phyloP scores from a whole-genome alignment of 2,329 filamentous ascomycete species.

The Cladosporium sp. region DNA sequence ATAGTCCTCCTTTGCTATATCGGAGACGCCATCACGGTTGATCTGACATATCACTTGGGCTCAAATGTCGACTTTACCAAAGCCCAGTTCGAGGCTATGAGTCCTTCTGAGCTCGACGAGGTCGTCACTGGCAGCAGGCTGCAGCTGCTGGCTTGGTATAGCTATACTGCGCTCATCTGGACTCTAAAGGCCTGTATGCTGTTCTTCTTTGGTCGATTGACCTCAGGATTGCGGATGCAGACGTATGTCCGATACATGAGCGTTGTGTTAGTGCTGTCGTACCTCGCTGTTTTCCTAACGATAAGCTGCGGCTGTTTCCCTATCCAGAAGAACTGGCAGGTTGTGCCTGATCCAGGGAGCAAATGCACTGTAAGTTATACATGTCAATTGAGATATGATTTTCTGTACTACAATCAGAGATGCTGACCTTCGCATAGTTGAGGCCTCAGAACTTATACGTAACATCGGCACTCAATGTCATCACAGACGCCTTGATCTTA shows the following conservation, averaged over 20 bases:
- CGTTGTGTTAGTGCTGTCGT: slow-evolving; percentile 31
- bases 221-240: slow-evolving; percentile 36
- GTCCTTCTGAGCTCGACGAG: slow-evolving; percentile 31
- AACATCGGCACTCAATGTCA: slow-evolving; percentile 28
- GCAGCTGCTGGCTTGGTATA: slow-evolving; percentile 43
- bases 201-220: slow-evolving; percentile 37
- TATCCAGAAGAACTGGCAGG: slow-evolving; percentile 33
- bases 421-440: not conserved
- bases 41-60: slow-evolving; percentile 34
- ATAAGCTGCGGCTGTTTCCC: slow-evolving; percentile 35
- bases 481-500: slow-evolving; percentile 38
- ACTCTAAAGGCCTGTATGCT: slow-evolving; percentile 30
- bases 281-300: slow-evolving; percentile 37
- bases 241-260: slow-evolving; percentile 35
- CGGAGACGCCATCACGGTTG: slow-evolving; percentile 40
- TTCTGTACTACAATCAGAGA: not conserved
- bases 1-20: slow-evolving; percentile 39
- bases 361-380: slow-evolving; percentile 28
- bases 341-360: slow-evolving; percentile 30
- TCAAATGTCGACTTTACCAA: slow-evolving; percentile 33
- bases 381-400: not conserved
- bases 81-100: slow-evolving; percentile 29
- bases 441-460: not conserved
- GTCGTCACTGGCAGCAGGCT: slow-evolving; percentile 40
- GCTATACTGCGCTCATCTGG: slow-evolving; percentile 26